Evolutionary conservation across 495 filamentous ascomycete species (phyloP).

Genomic region (Polyplosphaeria fusca): DNA sequence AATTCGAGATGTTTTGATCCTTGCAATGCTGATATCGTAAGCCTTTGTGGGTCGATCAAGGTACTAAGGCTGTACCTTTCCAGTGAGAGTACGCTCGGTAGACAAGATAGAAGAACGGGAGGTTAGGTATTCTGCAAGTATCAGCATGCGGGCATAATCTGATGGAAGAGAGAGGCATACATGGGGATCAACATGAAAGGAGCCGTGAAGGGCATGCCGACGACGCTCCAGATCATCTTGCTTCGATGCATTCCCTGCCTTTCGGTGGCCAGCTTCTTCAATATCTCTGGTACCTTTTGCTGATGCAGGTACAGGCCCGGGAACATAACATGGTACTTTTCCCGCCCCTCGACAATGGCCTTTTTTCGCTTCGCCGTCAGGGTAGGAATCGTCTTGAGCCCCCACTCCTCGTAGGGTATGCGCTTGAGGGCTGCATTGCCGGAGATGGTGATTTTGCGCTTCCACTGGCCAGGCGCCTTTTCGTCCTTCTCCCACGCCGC

Average conservation of each 20-base stretch:
- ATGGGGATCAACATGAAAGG: slow-evolving; percentile 80
- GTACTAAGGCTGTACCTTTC: too few relatives aligned
- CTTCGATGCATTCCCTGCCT: slow-evolving; percentile 71
- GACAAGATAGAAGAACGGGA: slow-evolving; percentile 95
- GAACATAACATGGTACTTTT: slow-evolving; percentile 73
- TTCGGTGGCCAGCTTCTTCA: slow-evolving; percentile 71
- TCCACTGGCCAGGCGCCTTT: slow-evolving; percentile 62
- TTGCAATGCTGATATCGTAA: slow-evolving; percentile 57
- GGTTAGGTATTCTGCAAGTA: slow-evolving; percentile 70
- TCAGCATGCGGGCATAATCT: not conserved
- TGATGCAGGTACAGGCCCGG: slow-evolving; percentile 65
- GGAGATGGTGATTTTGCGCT: slow-evolving; percentile 76
- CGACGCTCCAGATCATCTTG: slow-evolving; percentile 73
- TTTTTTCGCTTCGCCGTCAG: slow-evolving; percentile 63
- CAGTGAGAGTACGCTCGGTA: slow-evolving; percentile 76
- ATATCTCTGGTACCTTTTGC: slow-evolving; percentile 56
- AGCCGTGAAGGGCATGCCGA: slow-evolving; percentile 77
- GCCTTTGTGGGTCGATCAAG: too few relatives aligned
- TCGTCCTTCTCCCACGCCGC: slow-evolving; percentile 80
- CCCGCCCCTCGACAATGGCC: slow-evolving; percentile 60
- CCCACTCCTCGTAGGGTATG: slow-evolving; percentile 97
- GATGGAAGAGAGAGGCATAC: slow-evolving; percentile 51
- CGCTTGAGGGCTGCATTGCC: slow-evolving; percentile 81
- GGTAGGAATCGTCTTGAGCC: slow-evolving; percentile 88
- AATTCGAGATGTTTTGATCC: slow-evolving; percentile 85